Evolutionary conservation across 2,329 filamentous ascomycete genomes (phyloP), one percentile per base, ranked within the genome.

Genomic region (Diaporthe australafricana): DNA sequence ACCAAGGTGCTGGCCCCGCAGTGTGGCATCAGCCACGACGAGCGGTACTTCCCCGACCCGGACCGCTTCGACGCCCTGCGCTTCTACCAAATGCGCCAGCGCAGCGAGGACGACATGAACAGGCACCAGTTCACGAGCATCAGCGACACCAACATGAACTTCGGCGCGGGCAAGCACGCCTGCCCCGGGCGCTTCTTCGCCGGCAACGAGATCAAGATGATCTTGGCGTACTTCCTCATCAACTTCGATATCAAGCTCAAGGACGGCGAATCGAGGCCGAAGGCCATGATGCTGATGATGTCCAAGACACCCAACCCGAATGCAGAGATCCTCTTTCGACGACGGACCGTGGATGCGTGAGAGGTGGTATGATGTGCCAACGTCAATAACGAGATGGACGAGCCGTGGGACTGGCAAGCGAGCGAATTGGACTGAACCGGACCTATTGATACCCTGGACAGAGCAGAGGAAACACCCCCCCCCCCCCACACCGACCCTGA

Each of bases 121-220:
- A 78, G 82, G 45, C 81, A 80, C 78, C 84, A 86, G 68, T 86
- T 85, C 71, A 84, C 83, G 3, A 81, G 83, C 50, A 78, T 85
- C 57, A 76, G 73, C 55, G 82, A 85, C 66, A 81, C 79, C 35
- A 84, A 85, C 72, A 80, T 85, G 75, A 84, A 85, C 74, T 87
- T 87, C 72, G 85, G 85, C 3, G 82, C 84, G 5, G 85, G 85
- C 47, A 83, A 83, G 73, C 84, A 86, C 73, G 84, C 85, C 3
- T 87, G 85, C 60, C 85, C 85, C 0, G 85, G 85, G 2, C 80
- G 85, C 14, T 87, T 86, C 78, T 86, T 87, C 74, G 85, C 84
- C 17, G 77, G 80, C 32, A 84, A 84, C 74, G 83, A 83, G 76
- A 83, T 86, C 74, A 86, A 87, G 79, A 79, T 85, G 74, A 77